A percentile compares a stretch with the other conserved stretches of the same genome.
phyloP scores from a whole-genome alignment of 1,139 yeast genomes.

The Yamadazyma diospyri region DNA sequence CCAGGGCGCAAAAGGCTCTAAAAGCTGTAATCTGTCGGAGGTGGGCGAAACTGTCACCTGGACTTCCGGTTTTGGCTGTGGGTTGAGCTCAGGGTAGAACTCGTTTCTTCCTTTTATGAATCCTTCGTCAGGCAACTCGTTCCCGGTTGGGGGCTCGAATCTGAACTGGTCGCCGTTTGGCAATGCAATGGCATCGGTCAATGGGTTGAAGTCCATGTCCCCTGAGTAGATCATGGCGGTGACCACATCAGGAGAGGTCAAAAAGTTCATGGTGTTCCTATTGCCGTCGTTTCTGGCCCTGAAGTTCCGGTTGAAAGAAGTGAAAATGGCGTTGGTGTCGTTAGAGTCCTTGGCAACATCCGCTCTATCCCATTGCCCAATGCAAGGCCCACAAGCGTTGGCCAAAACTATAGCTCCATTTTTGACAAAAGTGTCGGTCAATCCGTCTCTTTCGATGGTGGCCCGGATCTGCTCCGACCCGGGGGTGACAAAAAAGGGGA shows the following conservation, averaged over 20 bases:
- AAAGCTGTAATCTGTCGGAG: constrained; percentile 69
- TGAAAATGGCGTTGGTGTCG: constrained; percentile 78
- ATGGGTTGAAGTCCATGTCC: constrained; percentile 82
- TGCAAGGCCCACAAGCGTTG: constrained; percentile 98
- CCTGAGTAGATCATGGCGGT: constrained; percentile 97
- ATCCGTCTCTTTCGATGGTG: constrained; percentile 92
- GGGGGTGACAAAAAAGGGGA: constrained; percentile 92
- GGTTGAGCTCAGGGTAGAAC: constrained; percentile 82
- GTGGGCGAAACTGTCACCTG: constrained; percentile 70
- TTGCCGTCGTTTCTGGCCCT: constrained; percentile 97
- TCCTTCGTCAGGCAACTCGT: constrained; percentile 77
- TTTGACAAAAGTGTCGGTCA: constrained; percentile 70
- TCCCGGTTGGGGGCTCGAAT: constrained; percentile 76
- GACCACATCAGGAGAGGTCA: constrained; percentile 95
- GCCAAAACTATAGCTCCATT: constrained; percentile 91
- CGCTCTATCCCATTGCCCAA: constrained; percentile 96
- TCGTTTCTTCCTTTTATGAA: constrained; percentile 78
- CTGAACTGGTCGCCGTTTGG: constrained; percentile 67
- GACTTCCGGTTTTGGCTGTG: constrained; percentile 69
- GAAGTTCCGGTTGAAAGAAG: constrained; percentile 95
- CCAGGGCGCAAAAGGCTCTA: constrained; percentile 89
- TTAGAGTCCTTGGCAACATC: constrained; percentile 62
- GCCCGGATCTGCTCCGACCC: constrained; percentile 99
- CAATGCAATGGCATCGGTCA: constrained; percentile 67
- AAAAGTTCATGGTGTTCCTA: constrained; percentile 92